Evolutionary conservation across 345 rosid genomes (phyloP).

Genomic region (Rhodamnia rubescens): DNA sequence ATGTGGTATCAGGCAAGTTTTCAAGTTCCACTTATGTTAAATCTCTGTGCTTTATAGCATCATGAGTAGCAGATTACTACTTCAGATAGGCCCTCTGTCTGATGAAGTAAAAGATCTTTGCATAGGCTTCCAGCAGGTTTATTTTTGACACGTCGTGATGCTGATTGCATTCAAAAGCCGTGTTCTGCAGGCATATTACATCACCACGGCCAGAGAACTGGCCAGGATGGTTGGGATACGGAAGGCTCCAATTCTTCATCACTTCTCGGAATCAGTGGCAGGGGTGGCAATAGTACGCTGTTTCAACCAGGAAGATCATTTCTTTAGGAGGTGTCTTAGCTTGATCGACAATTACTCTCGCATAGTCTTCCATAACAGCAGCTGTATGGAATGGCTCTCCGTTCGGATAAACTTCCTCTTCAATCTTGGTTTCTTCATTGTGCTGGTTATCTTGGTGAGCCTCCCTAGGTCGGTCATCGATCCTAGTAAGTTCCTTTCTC

Average conservation of each 20-base stretch:
- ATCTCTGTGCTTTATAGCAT: neutral
- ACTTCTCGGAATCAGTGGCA: slow-evolving; percentile 68
- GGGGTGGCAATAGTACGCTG: slow-evolving; percentile 72
- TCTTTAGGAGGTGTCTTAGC: slow-evolving; percentile 30
- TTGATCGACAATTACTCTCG: slow-evolving; percentile 54
- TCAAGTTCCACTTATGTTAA: neutral
- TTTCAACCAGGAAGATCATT: slow-evolving; percentile 58
- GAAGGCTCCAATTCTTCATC: slow-evolving; percentile 78
- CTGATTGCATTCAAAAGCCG: neutral
- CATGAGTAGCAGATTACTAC: neutral
- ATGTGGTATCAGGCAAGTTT: slow-evolving; percentile 51
- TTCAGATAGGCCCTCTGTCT: neutral
- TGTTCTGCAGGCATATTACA: slow-evolving; percentile 60
- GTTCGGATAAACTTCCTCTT: slow-evolving; percentile 75
- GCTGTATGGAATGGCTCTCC: slow-evolving; percentile 85
- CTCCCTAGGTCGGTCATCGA: slow-evolving; percentile 52
- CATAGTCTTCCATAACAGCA: slow-evolving; percentile 52
- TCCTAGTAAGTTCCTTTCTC: slow-evolving; percentile 44
- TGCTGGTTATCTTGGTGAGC: slow-evolving; percentile 58
- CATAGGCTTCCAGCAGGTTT: neutral
- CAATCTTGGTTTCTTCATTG: slow-evolving; percentile 69
- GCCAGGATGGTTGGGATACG: slow-evolving; percentile 74
- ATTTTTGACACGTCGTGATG: neutral
- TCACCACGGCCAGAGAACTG: slow-evolving; percentile 74
- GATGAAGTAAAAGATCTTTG: neutral